Base-by-base conservation (phyloP, 2,329 filamentous ascomycete genomes). In the Amylocarpus encephaloides region DNA sequence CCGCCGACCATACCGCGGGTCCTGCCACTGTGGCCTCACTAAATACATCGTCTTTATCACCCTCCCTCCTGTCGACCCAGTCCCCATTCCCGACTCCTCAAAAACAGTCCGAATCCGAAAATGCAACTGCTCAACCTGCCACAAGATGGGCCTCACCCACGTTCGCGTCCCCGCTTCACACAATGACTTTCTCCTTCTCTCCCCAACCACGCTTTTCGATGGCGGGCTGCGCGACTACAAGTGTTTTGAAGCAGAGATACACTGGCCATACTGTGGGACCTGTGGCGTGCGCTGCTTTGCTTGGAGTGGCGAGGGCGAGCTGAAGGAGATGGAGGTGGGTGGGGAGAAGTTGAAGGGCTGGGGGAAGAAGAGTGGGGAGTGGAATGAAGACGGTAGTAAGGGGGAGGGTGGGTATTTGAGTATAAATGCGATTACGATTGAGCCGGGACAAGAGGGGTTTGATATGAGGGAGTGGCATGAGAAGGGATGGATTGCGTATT, bases 61-160 rank as follows among this genome's bases (percentile, higher is more conserved):
- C 4, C 64, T 76, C 5, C 73, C 73, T 46, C 60, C 59, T 52
- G 10, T 48, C 54, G 53, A 62, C 26, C 15, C 63, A 44, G 57
- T 57, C 43, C 52, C 16, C 49, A 30, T 15, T 32, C 42, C 47
- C 26, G 49, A 51, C 13, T 70, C 48, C 67, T 68, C 61, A 66
- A 70, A 51, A 40, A 46, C 52, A 9, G 52, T 54, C 3, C 46
- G 41, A 26, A 53, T 18, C 35, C 53, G 56, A 11, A 62, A 63
- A 56, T 77, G 73, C 66, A 77, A 77, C 54, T 77, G 74, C 60
- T 70, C 63, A 10, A 68, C 70, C 10, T 77, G 74, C 60, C 71
- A 75, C 43, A 77, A 77, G 56, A 66, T 22, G n/a, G 13, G 12
- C 10, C 66, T 71, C 51, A 71, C 75, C 54, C 73, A 77, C 58